Evolutionary conservation across 192 early-diverging fungal genomes (phyloP).

Genomic region (Diversispora eburnea): DNA sequence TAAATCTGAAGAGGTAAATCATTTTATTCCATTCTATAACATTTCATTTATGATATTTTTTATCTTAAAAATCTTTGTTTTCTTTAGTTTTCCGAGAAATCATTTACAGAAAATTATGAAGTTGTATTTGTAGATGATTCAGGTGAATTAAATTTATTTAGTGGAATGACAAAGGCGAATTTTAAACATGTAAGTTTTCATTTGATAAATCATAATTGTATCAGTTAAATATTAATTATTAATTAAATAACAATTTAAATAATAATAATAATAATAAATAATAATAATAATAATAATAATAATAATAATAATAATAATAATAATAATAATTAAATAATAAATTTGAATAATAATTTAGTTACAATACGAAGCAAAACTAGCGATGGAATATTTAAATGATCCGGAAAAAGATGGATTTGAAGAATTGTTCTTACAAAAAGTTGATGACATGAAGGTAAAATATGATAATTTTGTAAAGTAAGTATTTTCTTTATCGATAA

Average conservation of each 20-base stretch:
- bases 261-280: too few species aligned
- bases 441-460: conserved; percentile 57
- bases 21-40: conserved; percentile 8
- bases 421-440: conserved; percentile 69
- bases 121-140: conserved; percentile 84
- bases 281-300: conserved; percentile 31
- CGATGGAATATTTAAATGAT: conserved; percentile 64
- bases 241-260: too few species aligned
- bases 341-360: conserved; percentile 40
- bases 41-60: background rate
- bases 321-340: conserved; percentile 35
- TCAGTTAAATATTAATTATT: too few species aligned
- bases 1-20: conserved; percentile 44
- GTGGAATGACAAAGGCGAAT: conserved; percentile 58
- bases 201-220: background rate
- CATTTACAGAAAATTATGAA: conserved; percentile 64
- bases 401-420: conserved; percentile 67
- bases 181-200: conserved; percentile 58
- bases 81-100: conserved; percentile 55
- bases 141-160: conserved; percentile 79
- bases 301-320: conserved; percentile 22
- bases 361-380: conserved; percentile 68
- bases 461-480: conserved; percentile 71
- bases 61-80: conserved; percentile 20
- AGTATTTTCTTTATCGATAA: background rate